Evolutionary conservation across 495 filamentous ascomycete species (phyloP), one percentile per base, ranked within the genome.

Genomic region (Penicillium macrosclerotiorum): DNA sequence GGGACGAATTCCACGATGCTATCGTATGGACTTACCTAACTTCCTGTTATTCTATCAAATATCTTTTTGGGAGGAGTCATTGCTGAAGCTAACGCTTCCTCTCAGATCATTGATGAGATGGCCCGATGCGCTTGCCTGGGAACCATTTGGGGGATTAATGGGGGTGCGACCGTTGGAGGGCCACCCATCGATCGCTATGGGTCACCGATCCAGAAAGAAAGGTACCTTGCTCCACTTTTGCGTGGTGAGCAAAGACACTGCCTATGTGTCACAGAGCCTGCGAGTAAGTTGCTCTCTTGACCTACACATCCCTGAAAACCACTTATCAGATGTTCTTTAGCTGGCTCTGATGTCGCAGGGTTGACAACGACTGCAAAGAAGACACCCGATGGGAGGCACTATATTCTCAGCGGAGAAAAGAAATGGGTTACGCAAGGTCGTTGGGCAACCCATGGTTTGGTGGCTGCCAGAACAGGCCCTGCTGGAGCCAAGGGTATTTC

Each of bases 341-440:
- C 39, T 16, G 84, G 85, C 1, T 84, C 80, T 29, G 85, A 88
- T 69, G 85, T 89, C 8, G 84, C 85, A 11, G 80, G 83, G 2
- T 69, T 89, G 12, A 71, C 83, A 27, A 88, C 83, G 8, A 88
- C 83, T 0, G 85, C 85, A 12, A 76, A 68, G 44, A 83, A 85
- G 68, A 86, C 81, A 9, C 57, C 78, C 22, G 85, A 88, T 57
- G 85, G 85, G 42, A 82, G 80, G 60, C 75, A 82, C 63, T 89
- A 84, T 60, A 76, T 87, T 39, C 78, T 89, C 55, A 86, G 84
- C 63, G 85, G 85, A 40, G 86, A 83, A 45, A 89, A 88, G 74
- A 88, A 88, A 60, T 89, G 85, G 84, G 86, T 88, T 62, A 89
- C 85, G 30, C 88, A 89, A 68, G 85, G 85, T 23, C 77, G 55